Conservation (phyloP, 2,329 filamentous ascomycete species). For the Ophiobolus disseminans region DNA sequence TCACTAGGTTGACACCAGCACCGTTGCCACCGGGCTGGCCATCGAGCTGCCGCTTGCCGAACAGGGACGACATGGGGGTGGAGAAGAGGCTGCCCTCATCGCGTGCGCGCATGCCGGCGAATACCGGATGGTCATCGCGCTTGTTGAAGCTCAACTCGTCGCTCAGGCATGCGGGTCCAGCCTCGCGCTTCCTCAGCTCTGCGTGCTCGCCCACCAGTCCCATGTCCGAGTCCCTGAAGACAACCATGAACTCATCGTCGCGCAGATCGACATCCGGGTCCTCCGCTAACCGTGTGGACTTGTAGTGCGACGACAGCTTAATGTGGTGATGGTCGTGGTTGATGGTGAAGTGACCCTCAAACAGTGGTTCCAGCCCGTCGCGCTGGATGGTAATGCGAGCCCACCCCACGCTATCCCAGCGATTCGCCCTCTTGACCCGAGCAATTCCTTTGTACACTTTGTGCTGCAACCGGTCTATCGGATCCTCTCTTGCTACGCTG, state of each 20-base stretch:
- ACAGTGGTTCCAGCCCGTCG: slow-evolving; percentile 81
- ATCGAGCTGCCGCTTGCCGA: slow-evolving; percentile 74
- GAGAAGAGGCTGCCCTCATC: slow-evolving; percentile 62
- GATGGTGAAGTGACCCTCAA: slow-evolving; percentile 87
- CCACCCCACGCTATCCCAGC: slow-evolving; percentile 87
- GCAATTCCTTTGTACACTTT: slow-evolving; percentile 83
- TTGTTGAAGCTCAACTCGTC: slow-evolving; percentile 82
- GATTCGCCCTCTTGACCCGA: slow-evolving; percentile 76
- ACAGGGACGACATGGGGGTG: slow-evolving; percentile 70
- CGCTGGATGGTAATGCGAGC: slow-evolving; percentile 78
- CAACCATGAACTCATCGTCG: slow-evolving; percentile 79
- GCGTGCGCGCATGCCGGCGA: slow-evolving; percentile 59
- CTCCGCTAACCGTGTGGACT: slow-evolving; percentile 68
- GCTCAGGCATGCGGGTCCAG: slow-evolving; percentile 66
- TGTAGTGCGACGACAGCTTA: slow-evolving; percentile 76
- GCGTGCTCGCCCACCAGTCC: slow-evolving; percentile 53
- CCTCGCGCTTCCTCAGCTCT: slow-evolving; percentile 68
- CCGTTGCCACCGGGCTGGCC: slow-evolving; percentile 74
- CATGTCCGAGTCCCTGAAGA: slow-evolving; percentile 92
- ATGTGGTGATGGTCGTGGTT: slow-evolving; percentile 86
- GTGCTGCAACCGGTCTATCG: slow-evolving; percentile 75
- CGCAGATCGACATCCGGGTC: slow-evolving; percentile 71
- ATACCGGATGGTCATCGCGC: slow-evolving; percentile 73
- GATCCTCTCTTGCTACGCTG: slow-evolving; percentile 68
- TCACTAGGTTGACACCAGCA: slow-evolving; percentile 77